A percentile compares a stretch with the other conserved stretches of the same genome.
phyloP scores from a whole-genome alignment of 345 rosid species.

The Eucalyptus curtisii region DNA sequence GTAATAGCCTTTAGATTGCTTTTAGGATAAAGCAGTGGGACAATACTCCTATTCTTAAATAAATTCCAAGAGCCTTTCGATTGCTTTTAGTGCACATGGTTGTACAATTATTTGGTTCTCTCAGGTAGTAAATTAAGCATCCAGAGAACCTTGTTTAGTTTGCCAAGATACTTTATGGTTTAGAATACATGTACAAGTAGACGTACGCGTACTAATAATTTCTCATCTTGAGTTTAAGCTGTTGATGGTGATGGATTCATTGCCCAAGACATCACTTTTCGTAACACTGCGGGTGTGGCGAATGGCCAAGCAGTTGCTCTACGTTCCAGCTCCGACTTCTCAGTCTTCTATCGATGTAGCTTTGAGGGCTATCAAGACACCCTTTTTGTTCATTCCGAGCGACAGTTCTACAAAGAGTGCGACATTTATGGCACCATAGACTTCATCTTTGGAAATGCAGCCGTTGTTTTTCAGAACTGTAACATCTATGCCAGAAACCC shows the following conservation, averaged over 20 bases:
- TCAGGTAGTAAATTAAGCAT: neutral
- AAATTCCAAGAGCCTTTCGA: neutral
- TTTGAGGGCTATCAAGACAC: slow-evolving; percentile 59
- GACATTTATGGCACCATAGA: slow-evolving; percentile 48
- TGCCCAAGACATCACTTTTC: slow-evolving; percentile 39
- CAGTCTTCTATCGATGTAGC: slow-evolving; percentile 36
- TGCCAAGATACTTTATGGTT: neutral
- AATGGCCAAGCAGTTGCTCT: slow-evolving; percentile 53
- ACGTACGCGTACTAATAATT: neutral
- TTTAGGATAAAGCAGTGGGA: neutral
- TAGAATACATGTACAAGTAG: neutral
- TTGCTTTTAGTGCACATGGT: neutral
- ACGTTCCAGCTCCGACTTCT: slow-evolving; percentile 45
- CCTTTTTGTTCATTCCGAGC: slow-evolving; percentile 36
- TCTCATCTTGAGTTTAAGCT: slow-evolving; percentile 11
- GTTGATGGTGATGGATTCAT: slow-evolving; percentile 44
- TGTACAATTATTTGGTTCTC: neutral
- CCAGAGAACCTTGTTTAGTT: neutral
- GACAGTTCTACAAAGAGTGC: slow-evolving; percentile 54
- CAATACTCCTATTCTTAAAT: neutral
- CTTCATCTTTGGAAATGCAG: slow-evolving; percentile 57
- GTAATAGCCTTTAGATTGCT: neutral
- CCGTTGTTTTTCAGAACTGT: slow-evolving; percentile 37
- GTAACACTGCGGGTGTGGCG: slow-evolving; percentile 38
- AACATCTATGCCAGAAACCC: slow-evolving; percentile 34